Evolutionary conservation across 805 yeast species (phyloP).

Genomic region (Groenewaldozyma salmanticensis): DNA sequence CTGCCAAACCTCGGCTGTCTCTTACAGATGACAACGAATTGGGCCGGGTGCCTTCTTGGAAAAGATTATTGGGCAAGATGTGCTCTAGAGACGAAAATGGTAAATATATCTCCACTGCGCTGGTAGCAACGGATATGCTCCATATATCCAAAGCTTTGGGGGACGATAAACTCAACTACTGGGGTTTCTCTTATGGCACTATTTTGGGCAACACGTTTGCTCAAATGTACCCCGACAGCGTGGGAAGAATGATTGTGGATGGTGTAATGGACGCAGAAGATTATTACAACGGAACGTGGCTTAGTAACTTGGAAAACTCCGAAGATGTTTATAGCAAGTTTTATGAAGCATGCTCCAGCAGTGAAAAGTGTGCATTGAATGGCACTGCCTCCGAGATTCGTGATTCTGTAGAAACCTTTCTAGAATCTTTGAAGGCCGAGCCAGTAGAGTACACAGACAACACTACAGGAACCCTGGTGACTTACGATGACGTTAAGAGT

Average conservation of each 20-base stretch:
- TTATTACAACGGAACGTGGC: constrained; percentile 17
- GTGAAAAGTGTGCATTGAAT: constrained; percentile 3
- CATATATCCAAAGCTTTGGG: constrained; percentile 18
- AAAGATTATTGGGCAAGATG: constrained; percentile 8
- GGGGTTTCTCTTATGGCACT: constrained; percentile 21
- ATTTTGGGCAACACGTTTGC: constrained; percentile 19
- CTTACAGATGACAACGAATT: neutral
- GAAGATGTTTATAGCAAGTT: constrained; percentile 11
- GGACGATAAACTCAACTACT: constrained; percentile 17
- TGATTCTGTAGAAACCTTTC: too few relatives aligned
- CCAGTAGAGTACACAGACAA: too few relatives aligned
- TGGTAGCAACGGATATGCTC: constrained; percentile 19
- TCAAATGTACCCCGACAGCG: constrained; percentile 16
- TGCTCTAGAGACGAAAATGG: constrained; percentile 11
- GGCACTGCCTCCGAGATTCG: constrained; percentile 7
- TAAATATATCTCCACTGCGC: constrained; percentile 15
- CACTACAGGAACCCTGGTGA: neutral
- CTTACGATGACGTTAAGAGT: neutral
- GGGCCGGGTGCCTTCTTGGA: constrained; percentile 11
- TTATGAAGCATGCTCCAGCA: constrained; percentile 9
- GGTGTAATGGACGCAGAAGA: constrained; percentile 16
- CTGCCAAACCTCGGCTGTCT: constrained; percentile 6
- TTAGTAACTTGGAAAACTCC: constrained; percentile 9
- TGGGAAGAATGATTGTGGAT: constrained; percentile 15
- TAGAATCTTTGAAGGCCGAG: too few relatives aligned